Conservation (phyloP, 163 green algal species). For the Scenedesmus sp. region DNA sequence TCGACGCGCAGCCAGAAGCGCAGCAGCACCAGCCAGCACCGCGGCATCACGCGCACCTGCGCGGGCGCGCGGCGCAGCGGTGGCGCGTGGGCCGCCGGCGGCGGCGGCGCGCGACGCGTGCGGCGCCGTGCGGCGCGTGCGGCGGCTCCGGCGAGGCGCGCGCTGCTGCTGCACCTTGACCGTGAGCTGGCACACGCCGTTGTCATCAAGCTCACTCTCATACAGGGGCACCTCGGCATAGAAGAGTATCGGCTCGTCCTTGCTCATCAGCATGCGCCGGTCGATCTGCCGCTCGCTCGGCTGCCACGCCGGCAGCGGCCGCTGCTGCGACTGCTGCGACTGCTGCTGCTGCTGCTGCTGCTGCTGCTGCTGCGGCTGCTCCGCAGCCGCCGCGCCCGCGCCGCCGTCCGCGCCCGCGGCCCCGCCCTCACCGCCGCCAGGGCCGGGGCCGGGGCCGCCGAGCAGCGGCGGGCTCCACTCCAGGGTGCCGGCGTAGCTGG, state of each 20-base stretch:
- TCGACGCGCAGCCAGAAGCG: constrained; percentile 96
- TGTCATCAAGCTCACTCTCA: constrained; percentile 97
- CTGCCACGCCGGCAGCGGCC: constrained; percentile 57
- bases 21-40: constrained; percentile 95
- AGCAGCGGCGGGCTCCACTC: not conserved
- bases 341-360: constrained; percentile 15
- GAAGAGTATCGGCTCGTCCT: constrained; percentile 93
- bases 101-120: not conserved
- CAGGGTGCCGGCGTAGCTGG: constrained; percentile 78
- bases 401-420: too few relatives aligned
- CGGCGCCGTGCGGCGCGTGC: too few relatives aligned
- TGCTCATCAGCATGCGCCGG: constrained; percentile 79
- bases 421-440: not conserved
- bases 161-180: constrained; percentile 46
- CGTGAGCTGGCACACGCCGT: constrained; percentile 71
- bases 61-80: constrained; percentile 14
- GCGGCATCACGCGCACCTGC: constrained; percentile 92
- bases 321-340: not conserved
- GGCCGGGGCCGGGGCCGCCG: not conserved
- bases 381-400: too few relatives aligned
- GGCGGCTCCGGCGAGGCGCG: too few relatives aligned
- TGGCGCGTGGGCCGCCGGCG: too few relatives aligned
- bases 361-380: constrained; percentile 6
- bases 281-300: constrained; percentile 72
- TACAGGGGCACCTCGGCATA: constrained; percentile 92